Evolutionary conservation across 1,139 yeast species (phyloP).

Genomic region (Hemisphaericaspora xylofermentans): DNA sequence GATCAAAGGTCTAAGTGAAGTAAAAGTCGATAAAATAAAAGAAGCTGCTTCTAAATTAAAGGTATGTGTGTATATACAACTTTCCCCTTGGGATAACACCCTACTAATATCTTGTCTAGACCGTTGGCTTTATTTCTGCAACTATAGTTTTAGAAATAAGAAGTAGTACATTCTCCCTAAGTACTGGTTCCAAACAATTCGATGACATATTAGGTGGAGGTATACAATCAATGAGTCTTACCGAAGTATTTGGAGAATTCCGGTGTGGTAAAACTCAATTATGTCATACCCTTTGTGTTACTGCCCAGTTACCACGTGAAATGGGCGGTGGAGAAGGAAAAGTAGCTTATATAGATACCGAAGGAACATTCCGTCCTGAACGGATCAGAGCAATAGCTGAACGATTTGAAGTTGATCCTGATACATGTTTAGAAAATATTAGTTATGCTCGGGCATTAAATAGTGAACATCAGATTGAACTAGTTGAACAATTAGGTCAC

Average conservation of each 20-base stretch:
- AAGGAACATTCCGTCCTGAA: constrained; percentile 60
- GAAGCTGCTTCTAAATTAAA: constrained; percentile 56
- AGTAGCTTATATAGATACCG: constrained; percentile 61
- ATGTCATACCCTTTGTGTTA: constrained; percentile 60
- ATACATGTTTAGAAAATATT: constrained; percentile 51
- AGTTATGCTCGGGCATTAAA: constrained; percentile 60
- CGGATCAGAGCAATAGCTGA: constrained; percentile 55
- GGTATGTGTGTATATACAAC: constrained; percentile 13
- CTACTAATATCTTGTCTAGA: constrained; percentile 12
- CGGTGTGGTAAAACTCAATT: constrained; percentile 63
- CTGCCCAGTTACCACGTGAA: constrained; percentile 53
- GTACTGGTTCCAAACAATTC: constrained; percentile 56
- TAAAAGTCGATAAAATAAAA: constrained; percentile 60
- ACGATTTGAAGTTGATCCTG: constrained; percentile 54
- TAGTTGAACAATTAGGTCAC: constrained; percentile 51
- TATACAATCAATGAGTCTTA: constrained; percentile 57
- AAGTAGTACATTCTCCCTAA: constrained; percentile 42
- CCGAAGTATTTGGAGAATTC: constrained; percentile 64
- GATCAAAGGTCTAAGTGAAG: constrained; percentile 56
- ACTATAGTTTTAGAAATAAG: constrained; percentile 51
- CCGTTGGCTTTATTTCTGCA: constrained; percentile 55
- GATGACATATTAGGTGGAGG: constrained; percentile 61
- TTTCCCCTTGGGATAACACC: not conserved
- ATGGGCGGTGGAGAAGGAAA: constrained; percentile 64
- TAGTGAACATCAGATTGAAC: constrained; percentile 61